Base-by-base conservation (phyloP, 352 stramenopile species). In the Phytophthora macrochlamydospora region DNA sequence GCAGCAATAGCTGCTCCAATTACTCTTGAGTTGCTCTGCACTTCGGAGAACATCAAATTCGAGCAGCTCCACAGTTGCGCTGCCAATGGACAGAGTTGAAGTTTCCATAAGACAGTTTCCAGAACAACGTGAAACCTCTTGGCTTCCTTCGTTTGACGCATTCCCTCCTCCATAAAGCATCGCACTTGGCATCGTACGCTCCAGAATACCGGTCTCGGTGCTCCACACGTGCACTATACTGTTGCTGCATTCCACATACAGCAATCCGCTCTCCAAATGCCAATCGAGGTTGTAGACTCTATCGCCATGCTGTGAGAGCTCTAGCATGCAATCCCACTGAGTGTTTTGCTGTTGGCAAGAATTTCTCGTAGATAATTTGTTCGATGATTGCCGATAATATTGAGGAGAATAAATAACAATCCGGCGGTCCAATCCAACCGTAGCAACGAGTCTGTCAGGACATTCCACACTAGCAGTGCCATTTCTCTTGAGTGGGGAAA, bases 171-270 rank as follows among this genome's bases (percentile, higher is more conserved):
- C 79, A 43, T 78, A 78, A 1, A 95, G 44, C 18, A 95, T 51
- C 7, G 79, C 79, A 18, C 51, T 63, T 13, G 87, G 87, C 8
- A 93, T 46, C 2, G 69, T 73, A 35, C 87, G 81, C 56, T 95
- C 88, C 0, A 95, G 44, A 29, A 94, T 79, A 0, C 88, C 86
- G n/a, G 84, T 93, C 18, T 92, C 79, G 1, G 79, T 71, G 45
- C 71, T 93, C 88, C 88, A 95, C 9, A 95, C 78, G 42, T 92
- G 91, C 33, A 92, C 76, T 79, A 93, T 89, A 1, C 62, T 67
- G 64, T 95, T 81, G 51, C 78, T 81, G 46, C 84, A 95, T 45
- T 93, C 86, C 12, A 94, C 71, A 38, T 83, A 61, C 1, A 93
- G 44, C 35, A 90, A 51, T 0, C 85, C 81, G 0, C 78, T 71